These are phyloP conservation scores for Diaporthe nobilis DNA, from an alignment of 2,329 filamentous ascomycete genomes.

Conservation along the genomic window DNA sequence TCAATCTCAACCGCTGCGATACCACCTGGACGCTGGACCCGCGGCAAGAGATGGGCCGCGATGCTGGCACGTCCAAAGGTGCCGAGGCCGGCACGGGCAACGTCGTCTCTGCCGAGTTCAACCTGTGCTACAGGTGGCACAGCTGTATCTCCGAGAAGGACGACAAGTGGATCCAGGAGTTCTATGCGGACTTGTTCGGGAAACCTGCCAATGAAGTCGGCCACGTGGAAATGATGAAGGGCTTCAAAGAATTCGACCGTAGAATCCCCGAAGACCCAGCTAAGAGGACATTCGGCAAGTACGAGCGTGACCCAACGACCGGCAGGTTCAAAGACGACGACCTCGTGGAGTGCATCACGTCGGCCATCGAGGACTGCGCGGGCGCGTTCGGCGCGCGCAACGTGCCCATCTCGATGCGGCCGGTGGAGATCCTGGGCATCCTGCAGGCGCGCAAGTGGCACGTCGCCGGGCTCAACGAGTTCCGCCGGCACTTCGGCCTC, in stretches of 20 bases:
- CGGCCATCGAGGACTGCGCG: slow-evolving; percentile 82
- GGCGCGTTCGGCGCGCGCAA: slow-evolving; percentile 81
- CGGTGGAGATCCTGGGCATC: slow-evolving; percentile 86
- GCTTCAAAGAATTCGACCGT: slow-evolving; percentile 74
- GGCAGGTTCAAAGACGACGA: slow-evolving; percentile 83
- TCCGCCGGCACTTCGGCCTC: slow-evolving; percentile 84
- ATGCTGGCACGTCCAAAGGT: slow-evolving; percentile 66
- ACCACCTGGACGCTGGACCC: slow-evolving; percentile 88
- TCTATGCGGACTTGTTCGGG: slow-evolving; percentile 75
- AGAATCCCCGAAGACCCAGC: slow-evolving; percentile 75
- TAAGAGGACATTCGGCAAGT: slow-evolving; percentile 76
- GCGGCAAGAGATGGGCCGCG: slow-evolving; percentile 74
- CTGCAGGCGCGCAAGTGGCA: slow-evolving; percentile 84
- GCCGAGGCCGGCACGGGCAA: slow-evolving; percentile 83
- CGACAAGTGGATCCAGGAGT: slow-evolving; percentile 83
- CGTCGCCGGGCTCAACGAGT: slow-evolving; percentile 84
- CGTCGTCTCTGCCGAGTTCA: slow-evolving; percentile 89
- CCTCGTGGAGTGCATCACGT: slow-evolving; percentile 77
- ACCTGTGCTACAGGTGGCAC: slow-evolving; percentile 90
- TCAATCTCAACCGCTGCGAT: slow-evolving; percentile 73
- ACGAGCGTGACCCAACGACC: slow-evolving; percentile 71
- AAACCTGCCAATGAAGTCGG: slow-evolving; percentile 70
- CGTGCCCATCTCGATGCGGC: slow-evolving; percentile 80
- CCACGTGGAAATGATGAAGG: slow-evolving; percentile 72
- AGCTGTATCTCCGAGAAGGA: slow-evolving; percentile 82